Base-by-base conservation (phyloP, 2,329 filamentous ascomycete species). In the Pleoardoris graminearum region DNA sequence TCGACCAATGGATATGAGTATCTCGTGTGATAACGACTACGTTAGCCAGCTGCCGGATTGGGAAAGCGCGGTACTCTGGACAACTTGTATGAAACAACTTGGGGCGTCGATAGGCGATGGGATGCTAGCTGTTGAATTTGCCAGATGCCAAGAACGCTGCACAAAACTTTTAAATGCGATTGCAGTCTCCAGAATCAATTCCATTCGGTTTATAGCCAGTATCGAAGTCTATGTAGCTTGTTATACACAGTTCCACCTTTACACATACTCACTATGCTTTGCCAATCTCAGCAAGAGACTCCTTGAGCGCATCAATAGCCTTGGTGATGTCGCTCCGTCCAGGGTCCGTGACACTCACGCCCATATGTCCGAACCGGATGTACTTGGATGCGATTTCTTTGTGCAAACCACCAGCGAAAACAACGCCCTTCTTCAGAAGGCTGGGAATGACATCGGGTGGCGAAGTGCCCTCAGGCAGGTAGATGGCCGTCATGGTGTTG, bases 401-500 rank as follows among this genome's bases (percentile, higher is more conserved):
- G 80, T 99, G 94, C 65, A 99, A 82, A 55, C 94, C 94, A 54
- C 91, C 94, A 21, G 94, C 94, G 72, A 97, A 97, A 54, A 99
- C 85, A 35, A 99, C 89, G 25, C 91, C 91, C 75, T 89, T 92
- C 78, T 89, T 90, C 57, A 90, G 76, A 58, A 99, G 79, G 70
- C 85, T 91, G 11, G 94, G 92, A 48, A 99, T 81, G 29, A 99
- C 80, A 60, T 96, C 90, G 2, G 91, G 83, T 25, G 89, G 87
- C 63, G 87, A 86, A 48, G 97, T 78, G 35, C 82, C 87, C 56
- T 97, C 90, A 1, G 94, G 94, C 50, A 99, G 82, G 76, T 94
- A 97, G 62, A 99, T 94, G 53, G 94, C 93, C 3, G 94, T 99
- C 94, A 99, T 99, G 66, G 90, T 91, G 74, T 96, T 93, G 36